phyloP scores from a whole-genome alignment of 2,329 filamentous ascomycete genomes.

The Sporothrix humicola region DNA sequence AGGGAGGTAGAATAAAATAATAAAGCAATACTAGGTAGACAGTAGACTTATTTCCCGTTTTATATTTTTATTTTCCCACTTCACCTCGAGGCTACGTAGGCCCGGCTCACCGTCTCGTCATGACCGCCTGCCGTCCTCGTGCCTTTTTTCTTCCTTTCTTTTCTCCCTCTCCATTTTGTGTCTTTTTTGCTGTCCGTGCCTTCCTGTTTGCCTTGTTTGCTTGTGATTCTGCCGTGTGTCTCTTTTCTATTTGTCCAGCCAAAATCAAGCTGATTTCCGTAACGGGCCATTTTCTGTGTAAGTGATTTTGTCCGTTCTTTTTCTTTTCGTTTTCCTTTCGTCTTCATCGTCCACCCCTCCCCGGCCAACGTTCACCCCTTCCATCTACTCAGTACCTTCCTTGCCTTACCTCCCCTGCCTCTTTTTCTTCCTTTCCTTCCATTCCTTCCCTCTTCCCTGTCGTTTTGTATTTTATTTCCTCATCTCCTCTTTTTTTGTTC shows the following conservation, averaged over 20 bases:
- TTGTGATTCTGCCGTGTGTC: conserved; percentile 8
- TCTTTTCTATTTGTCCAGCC: conserved; percentile 3
- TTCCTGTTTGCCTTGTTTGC: background rate
- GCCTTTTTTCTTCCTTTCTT: background rate
- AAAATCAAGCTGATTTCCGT: background rate
- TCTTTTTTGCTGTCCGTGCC: background rate
- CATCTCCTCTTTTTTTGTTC: background rate
- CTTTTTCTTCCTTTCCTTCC: background rate
- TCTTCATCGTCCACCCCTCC: conserved; percentile 15
- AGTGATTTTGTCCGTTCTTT: background rate
- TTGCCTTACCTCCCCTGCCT: conserved; percentile 1
- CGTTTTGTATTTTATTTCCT: conserved; percentile 18
- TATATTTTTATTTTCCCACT: background rate
- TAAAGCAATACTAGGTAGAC: background rate
- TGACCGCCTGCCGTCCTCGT: conserved; percentile 17
- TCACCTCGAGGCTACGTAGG: conserved; percentile 25
- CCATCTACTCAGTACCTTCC: background rate
- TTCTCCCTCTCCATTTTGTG: background rate
- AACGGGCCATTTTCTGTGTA: conserved; percentile 18
- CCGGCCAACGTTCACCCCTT: background rate
- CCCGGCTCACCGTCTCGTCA: conserved; percentile 32
- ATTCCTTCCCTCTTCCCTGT: conserved; percentile 25
- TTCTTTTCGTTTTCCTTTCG: background rate
- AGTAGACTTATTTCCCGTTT: too few species aligned
- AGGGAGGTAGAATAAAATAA: background rate